These are phyloP conservation scores for Spiraea crenata DNA, from an alignment of 331 rosid genomes.

Conservation along the genomic window DNA sequence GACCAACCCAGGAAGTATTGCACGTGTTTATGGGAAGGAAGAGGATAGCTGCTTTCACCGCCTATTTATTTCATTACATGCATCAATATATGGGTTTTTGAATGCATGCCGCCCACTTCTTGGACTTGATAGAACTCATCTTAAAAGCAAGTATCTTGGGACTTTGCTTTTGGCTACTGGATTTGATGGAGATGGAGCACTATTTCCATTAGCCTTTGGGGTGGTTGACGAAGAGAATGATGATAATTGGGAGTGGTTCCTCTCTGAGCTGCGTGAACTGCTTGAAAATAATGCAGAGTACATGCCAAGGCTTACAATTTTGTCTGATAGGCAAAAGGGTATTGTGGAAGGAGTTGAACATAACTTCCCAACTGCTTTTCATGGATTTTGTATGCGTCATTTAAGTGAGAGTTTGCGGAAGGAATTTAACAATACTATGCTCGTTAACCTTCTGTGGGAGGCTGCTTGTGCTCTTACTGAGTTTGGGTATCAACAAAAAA, in stretches of 20 bases:
- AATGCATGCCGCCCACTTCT: slow-evolving; percentile 63
- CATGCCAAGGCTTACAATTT: slow-evolving; percentile 56
- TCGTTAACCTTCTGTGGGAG: slow-evolving; percentile 41
- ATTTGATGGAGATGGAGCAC: slow-evolving; percentile 56
- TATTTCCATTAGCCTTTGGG: slow-evolving; percentile 56
- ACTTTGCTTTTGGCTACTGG: slow-evolving; percentile 50
- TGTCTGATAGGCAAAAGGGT: slow-evolving; percentile 47
- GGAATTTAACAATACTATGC: slow-evolving; percentile 38
- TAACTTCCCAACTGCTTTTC: slow-evolving; percentile 55
- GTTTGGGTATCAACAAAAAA: slow-evolving; percentile 39
- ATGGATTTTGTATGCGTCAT: slow-evolving; percentile 52
- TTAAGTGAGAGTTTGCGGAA: slow-evolving; percentile 46
- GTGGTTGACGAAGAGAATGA: slow-evolving; percentile 50
- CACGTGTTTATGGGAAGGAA: slow-evolving; percentile 48
- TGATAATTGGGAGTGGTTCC: slow-evolving; percentile 60
- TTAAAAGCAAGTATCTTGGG: slow-evolving; percentile 56
- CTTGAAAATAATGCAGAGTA: slow-evolving; percentile 47
- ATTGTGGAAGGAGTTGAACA: slow-evolving; percentile 49
- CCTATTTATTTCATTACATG: slow-evolving; percentile 54
- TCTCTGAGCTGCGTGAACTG: slow-evolving; percentile 40
- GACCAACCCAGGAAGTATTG: slow-evolving; percentile 60
- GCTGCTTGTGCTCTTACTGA: slow-evolving; percentile 49
- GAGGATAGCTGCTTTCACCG: slow-evolving; percentile 50
- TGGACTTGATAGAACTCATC: slow-evolving; percentile 43
- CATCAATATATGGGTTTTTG: slow-evolving; percentile 58